These are phyloP conservation scores for Aspergillus baeticus DNA, from an alignment of 495 filamentous ascomycete species.

Conservation along the genomic window DNA sequence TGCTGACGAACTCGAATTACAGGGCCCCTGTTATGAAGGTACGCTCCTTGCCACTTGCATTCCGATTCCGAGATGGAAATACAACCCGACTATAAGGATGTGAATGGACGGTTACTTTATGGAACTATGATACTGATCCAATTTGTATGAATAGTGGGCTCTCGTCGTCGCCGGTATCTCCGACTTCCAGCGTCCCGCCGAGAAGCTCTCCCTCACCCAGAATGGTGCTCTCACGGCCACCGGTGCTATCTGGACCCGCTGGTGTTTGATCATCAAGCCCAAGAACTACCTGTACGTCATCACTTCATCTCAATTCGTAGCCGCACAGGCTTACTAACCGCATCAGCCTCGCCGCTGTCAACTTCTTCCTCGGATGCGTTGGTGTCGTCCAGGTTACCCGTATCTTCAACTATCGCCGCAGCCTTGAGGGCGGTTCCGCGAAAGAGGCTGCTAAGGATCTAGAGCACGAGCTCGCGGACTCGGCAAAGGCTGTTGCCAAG, in stretches of 20 bases:
- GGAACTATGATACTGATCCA: neutral
- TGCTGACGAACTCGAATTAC: constrained; percentile 17
- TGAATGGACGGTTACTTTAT: neutral
- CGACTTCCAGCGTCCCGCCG: constrained; percentile 89
- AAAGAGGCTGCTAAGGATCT: constrained; percentile 49
- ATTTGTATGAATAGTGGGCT: constrained; percentile 61
- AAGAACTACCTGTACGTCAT: constrained; percentile 82
- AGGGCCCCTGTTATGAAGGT: constrained; percentile 98
- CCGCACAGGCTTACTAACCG: no score
- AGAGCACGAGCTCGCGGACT: constrained; percentile 45
- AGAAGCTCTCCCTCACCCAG: constrained; percentile 87
- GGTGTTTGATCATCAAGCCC: constrained; percentile 96
- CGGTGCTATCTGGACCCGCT: constrained; percentile 96
- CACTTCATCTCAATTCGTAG: no score
- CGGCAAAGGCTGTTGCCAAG: constrained; percentile 31
- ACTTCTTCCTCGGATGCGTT: constrained; percentile 94
- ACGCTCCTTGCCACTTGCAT: constrained; percentile 24
- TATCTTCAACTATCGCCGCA: constrained; percentile 66
- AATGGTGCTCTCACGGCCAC: constrained; percentile 85
- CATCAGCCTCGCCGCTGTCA: constrained; percentile 82
- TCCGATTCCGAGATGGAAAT: neutral
- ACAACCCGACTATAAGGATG: neutral
- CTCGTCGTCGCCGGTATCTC: constrained; percentile 88
- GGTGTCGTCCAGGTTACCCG: constrained; percentile 78
- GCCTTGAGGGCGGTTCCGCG: constrained; percentile 46